Conservation (phyloP, 331 rosid species). For the Dryas integrifolia region DNA sequence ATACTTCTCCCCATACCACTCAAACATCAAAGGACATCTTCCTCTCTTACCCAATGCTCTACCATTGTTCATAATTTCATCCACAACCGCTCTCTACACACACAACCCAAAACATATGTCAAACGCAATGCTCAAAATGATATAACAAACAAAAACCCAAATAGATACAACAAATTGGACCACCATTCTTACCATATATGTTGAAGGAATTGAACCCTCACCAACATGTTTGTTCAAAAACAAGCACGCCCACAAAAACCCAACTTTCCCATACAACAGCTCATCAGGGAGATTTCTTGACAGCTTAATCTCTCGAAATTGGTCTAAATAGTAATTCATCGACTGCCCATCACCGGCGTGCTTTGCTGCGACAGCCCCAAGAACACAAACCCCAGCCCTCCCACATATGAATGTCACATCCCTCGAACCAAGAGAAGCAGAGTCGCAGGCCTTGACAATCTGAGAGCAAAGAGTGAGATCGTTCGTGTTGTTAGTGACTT, state of each 20-base stretch:
- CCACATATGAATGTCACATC: constrained; percentile 68
- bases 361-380: constrained; percentile 73
- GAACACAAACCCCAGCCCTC: constrained; percentile 71
- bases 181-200: constrained; percentile 47
- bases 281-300: constrained; percentile 65
- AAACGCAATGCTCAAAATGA: background rate
- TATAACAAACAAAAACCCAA: constrained; percentile 20
- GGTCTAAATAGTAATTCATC: constrained; percentile 46
- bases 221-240: constrained; percentile 68
- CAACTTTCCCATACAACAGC: constrained; percentile 68
- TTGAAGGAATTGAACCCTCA: constrained; percentile 49
- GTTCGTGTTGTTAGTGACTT: constrained; percentile 38
- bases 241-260: constrained; percentile 72
- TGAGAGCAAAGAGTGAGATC: constrained; percentile 58
- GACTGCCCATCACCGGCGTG: constrained; percentile 42
- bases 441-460: constrained; percentile 62
- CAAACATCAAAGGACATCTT: constrained; percentile 63
- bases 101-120: constrained; percentile 11
- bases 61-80: constrained; percentile 56
- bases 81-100: constrained; percentile 47
- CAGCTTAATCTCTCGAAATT: constrained; percentile 64
- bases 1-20: constrained; percentile 77
- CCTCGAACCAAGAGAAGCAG: constrained; percentile 59
- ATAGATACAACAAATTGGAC: background rate
- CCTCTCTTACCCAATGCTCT: constrained; percentile 56